Evolutionary conservation across 208 protist genomes (phyloP), one percentile per base, ranked within the genome.

Genomic region (Leishmania tropica): DNA sequence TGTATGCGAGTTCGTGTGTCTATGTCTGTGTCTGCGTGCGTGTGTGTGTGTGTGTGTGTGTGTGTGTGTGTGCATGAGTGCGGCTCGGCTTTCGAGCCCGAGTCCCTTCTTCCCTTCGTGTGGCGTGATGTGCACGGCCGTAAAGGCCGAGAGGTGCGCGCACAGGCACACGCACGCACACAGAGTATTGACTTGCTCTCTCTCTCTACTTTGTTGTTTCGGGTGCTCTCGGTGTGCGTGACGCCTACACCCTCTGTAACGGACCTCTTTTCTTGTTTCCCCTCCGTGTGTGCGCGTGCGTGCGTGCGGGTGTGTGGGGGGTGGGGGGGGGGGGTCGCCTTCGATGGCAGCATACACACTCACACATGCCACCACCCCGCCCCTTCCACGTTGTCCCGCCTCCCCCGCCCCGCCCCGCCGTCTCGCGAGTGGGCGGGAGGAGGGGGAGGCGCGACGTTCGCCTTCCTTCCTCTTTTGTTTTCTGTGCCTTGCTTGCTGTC

Each of bases 21-120:
- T 19, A 3, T 70, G 64, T 70, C 19, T 72, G 65, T 72, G 37
- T 72, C 17, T 35, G 28, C 17, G 0, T 72, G 65, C 5, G 37
- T 71, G 13, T 40, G 65, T 48, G 37, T 35, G n/a, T n/a, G n/a
- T n/a, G n/a, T n/a, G n/a, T n/a, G 28, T 21, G 37, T 72, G 65
- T 72, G 65, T 11, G 65, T 71, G 73, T 74, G 70, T 17, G 73
- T 76, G n/a, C 35, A 6, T n/a, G 73, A 24, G 40, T 45, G 42
- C 21, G n/a, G 31, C 0, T 11, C 17, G 7, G 48, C 72, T 58
- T 76, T 53, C 24, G 68, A 53, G 42, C 42, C 35, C 40, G 7
- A 15, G 42, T 45, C 68, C 15, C 67, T 17, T 73, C 68, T 35
- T 7, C 68, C 28, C 68, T 51, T 51, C 68, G 24, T 73, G 21